Conservation (phyloP, 768 basidiomycete species). For the Auriscalpium vulgare region DNA sequence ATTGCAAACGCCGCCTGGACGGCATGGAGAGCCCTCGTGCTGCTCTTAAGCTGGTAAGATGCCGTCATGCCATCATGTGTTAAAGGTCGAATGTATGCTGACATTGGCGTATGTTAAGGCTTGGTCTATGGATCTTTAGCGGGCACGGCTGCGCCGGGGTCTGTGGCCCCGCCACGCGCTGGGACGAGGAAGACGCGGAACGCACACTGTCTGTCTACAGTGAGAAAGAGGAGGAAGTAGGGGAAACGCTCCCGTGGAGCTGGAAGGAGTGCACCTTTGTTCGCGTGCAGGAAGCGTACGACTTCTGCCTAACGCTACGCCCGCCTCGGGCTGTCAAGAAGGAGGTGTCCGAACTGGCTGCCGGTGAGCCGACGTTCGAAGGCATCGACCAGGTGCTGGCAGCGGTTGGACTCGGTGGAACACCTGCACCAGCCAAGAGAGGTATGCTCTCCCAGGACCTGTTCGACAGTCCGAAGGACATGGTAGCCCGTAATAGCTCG, state of each 20-base stretch:
- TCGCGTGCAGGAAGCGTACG: conserved; percentile 72
- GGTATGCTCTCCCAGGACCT: conserved; percentile 56
- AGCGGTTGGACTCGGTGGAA: conserved; percentile 41
- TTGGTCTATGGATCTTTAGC: conserved; percentile 74
- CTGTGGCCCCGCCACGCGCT: conserved; percentile 74
- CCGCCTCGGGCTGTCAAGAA: conserved; percentile 26
- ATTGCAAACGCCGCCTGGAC: conserved; percentile 79
- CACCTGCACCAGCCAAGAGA: conserved; percentile 40
- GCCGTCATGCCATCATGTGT: not conserved
- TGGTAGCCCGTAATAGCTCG: conserved; percentile 16
- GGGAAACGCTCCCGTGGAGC: conserved; percentile 56
- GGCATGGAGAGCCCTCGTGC: conserved; percentile 62
- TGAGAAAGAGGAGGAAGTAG: conserved; percentile 37
- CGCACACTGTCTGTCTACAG: conserved; percentile 46
- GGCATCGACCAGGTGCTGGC: conserved; percentile 55
- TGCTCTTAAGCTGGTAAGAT: conserved; percentile 63
- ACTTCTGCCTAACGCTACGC: conserved; percentile 60
- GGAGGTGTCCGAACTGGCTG: conserved; percentile 26
- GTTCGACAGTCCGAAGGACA: conserved; percentile 45
- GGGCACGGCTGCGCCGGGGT: conserved; percentile 74
- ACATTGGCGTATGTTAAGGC: conserved; percentile 30
- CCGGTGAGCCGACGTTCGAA: conserved; percentile 28
- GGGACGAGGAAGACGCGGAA: conserved; percentile 75
- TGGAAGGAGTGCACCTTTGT: conserved; percentile 69
- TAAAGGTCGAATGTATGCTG: not conserved